Evolutionary conservation across 1,284 basidiomycete species (phyloP).

Genomic region (Rhodofomes roseus): DNA sequence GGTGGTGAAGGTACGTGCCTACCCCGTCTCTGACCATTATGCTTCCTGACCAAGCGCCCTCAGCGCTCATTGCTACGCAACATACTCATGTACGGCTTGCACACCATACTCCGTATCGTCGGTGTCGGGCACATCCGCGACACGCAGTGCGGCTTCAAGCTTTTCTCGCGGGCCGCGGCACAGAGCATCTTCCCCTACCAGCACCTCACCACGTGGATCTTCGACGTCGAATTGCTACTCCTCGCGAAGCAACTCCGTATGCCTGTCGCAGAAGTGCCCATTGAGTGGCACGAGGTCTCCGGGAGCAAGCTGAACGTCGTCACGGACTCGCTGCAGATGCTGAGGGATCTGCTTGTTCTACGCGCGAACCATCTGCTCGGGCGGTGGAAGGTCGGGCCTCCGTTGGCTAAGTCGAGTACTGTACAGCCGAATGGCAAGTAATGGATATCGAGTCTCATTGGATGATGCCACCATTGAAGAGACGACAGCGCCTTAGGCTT

Average conservation of each 20-base stretch:
- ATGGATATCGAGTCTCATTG: background rate
- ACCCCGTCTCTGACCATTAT: background rate
- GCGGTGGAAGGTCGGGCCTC: conserved; percentile 40
- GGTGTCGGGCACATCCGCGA: conserved; percentile 87
- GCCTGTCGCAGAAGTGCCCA: conserved; percentile 81
- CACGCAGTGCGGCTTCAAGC: conserved; percentile 96
- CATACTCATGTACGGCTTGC: conserved; percentile 89
- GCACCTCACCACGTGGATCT: conserved; percentile 88
- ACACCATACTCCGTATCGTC: conserved; percentile 78
- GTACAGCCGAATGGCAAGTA: background rate
- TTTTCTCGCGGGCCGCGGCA: conserved; percentile 81
- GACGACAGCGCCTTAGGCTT: no score
- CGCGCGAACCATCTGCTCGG: conserved; percentile 81
- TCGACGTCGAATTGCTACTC: conserved; percentile 93
- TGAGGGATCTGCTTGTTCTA: conserved; percentile 81
- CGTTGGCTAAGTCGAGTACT: background rate
- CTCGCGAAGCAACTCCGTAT: conserved; percentile 74
- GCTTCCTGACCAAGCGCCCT: background rate
- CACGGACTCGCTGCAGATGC: conserved; percentile 83
- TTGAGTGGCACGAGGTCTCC: conserved; percentile 89
- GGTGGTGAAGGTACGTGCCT: conserved; percentile 78
- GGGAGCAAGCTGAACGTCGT: conserved; percentile 90
- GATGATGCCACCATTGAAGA: no score
- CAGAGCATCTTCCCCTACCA: conserved; percentile 79
- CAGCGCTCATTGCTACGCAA: conserved; percentile 87